Evolutionary conservation across 2,329 filamentous ascomycete genomes (phyloP), one percentile per base, ranked within the genome.

Genomic region (Xylaria sp.): DNA sequence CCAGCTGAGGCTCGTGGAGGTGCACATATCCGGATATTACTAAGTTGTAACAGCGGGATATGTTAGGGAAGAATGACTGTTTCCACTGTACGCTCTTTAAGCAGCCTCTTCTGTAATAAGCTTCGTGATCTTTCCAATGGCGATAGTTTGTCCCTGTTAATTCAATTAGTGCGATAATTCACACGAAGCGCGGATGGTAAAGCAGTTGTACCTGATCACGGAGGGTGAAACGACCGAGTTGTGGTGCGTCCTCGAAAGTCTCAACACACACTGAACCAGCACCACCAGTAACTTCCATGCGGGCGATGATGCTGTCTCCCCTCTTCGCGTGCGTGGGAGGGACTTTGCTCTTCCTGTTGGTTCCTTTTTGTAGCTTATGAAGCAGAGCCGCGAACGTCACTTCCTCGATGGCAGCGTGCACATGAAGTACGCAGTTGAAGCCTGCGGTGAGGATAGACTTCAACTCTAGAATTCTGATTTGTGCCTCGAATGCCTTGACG

Each of bases 121-220:
- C 85, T 94, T 97, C 63, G 92, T 97, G 77, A 99, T 96, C 87
- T 99, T 99, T 74, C 95, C 95, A 81, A 99, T 99, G 60, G 95
- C 95, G 82, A 99, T 97, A 0, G 95, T 99, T 91, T 98, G 94
- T 72, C 95, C 95, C 89, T 98, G 74, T 57, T 75, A 54, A 67
- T 23, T 58, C 21, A 54, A 75, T 75, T 70, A 76, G 74, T 11
- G 11, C 56, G 56, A 56, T 50, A 33, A 37, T 73, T 64, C 73
- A 35, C 15, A 23, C 62, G 61, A 47, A 12, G 21, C 12, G 42
- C 4, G 25, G 6, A 17, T 42, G 17, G 57, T n/a, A n/a, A n/a
- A 19, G 55, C 50, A 15, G 72, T 25, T 83, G 71, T 84, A 92
- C 91, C 85, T 94, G 91, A 75, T 95, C 93, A 84, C 93, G 84